phyloP scores from a whole-genome alignment of 2,329 filamentous ascomycete genomes.

The Fusarium sp. region DNA sequence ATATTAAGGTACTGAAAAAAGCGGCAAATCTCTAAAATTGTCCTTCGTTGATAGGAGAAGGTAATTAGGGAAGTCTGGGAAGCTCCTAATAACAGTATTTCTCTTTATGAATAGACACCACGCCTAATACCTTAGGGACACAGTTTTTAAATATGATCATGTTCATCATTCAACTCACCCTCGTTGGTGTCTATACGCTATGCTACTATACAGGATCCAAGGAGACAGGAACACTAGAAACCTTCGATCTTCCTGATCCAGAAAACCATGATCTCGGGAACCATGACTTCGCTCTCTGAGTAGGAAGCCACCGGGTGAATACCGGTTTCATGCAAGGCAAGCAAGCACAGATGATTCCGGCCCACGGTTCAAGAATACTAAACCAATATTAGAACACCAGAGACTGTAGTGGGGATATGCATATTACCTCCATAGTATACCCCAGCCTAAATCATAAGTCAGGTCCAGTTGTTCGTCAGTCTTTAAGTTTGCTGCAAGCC shows the following conservation, averaged over 20 bases:
- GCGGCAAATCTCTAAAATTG: too few relatives aligned
- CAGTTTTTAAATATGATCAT: too few relatives aligned
- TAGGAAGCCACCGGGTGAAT: slow-evolving; percentile 1
- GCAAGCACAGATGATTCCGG: slow-evolving; percentile 29
- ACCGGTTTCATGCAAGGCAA: slow-evolving; percentile 24
- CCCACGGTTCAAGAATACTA: slow-evolving; percentile 27
- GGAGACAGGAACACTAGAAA: not conserved
- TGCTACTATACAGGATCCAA: not conserved
- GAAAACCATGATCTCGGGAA: not conserved
- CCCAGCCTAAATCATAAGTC: not conserved
- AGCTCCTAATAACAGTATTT: too few relatives aligned
- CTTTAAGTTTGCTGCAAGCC: not conserved
- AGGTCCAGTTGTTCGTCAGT: not conserved
- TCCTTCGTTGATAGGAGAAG: too few relatives aligned
- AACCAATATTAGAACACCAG: not conserved
- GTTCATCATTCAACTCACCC: not conserved
- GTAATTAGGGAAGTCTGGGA: too few relatives aligned
- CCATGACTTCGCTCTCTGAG: not conserved
- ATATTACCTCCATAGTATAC: slow-evolving; percentile 14
- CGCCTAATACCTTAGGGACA: too few relatives aligned
- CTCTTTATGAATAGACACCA: too few relatives aligned
- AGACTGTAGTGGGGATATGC: not conserved
- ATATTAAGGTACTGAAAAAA: too few relatives aligned
- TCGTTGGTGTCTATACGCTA: not conserved
- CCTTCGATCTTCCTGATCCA: not conserved